Percentiles rank a stretch among this genome's conserved stretches.
Evolutionary conservation across 1,139 yeast species (phyloP).

Genomic region (Yamadazyma sp.): DNA sequence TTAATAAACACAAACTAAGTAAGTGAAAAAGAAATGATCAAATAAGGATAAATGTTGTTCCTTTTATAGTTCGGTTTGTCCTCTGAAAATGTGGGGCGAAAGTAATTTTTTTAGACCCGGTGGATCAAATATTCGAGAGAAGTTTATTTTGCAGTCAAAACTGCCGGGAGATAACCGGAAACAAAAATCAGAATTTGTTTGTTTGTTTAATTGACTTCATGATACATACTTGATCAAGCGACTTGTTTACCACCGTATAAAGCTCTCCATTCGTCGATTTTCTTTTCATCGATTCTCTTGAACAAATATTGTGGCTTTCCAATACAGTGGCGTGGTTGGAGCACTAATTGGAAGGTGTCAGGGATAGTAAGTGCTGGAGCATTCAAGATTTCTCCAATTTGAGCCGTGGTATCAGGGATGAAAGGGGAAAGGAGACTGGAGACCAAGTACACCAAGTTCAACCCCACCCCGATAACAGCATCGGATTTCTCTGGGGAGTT

Average conservation of each 20-base stretch:
- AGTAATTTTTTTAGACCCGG: not conserved
- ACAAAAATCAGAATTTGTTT: no score
- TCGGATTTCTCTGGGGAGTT: constrained; percentile 80
- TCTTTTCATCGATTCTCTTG: constrained; percentile 85
- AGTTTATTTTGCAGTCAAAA: constrained; percentile 1
- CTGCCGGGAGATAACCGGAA: not conserved
- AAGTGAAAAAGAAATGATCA: not conserved
- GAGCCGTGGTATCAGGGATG: constrained; percentile 80
- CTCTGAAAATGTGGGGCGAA: constrained; percentile 1
- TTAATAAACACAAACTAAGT: not conserved
- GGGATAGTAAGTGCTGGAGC: constrained; percentile 80
- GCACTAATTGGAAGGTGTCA: constrained; percentile 66
- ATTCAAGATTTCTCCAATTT: constrained; percentile 75
- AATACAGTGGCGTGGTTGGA: constrained; percentile 81
- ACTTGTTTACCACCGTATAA: constrained; percentile 75
- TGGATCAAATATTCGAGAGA: constrained; percentile 1
- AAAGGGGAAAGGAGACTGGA: constrained; percentile 81
- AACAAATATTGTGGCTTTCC: constrained; percentile 91
- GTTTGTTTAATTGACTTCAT: no score
- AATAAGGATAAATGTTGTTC: not conserved
- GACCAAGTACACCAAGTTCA: constrained; percentile 82
- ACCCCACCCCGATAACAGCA: constrained; percentile 89
- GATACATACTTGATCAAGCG: constrained; percentile 1
- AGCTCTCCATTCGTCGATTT: constrained; percentile 83
- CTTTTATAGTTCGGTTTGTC: constrained; percentile 4